phyloP scores from a whole-genome alignment of 1,284 basidiomycete genomes.

The Ceratobasidium sp. region DNA sequence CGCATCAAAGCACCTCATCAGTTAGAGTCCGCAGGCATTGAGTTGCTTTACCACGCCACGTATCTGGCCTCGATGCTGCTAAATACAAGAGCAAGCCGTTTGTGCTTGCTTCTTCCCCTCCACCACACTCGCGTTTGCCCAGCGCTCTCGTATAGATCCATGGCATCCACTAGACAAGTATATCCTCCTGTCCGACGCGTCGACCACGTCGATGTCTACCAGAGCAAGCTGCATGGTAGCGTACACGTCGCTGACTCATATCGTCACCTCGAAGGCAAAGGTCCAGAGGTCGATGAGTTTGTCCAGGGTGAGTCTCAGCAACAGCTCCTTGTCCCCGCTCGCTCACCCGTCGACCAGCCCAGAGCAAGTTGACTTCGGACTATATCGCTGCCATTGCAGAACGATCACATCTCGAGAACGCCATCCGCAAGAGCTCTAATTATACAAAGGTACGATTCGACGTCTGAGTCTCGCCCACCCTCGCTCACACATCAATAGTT shows the following conservation, averaged over 20 bases:
- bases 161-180: neutral
- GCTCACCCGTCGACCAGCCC: slow-evolving; percentile 49
- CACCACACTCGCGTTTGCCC: neutral
- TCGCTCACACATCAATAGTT: slow-evolving; percentile 55
- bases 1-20: too few relatives aligned
- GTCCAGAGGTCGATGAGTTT: slow-evolving; percentile 62
- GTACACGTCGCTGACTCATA: slow-evolving; percentile 76
- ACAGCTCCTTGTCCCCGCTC: neutral
- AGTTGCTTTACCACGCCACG: too few relatives aligned
- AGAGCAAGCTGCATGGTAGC: slow-evolving; percentile 65
- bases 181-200: slow-evolving; percentile 72
- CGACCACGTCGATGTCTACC: slow-evolving; percentile 71
- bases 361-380: slow-evolving; percentile 65
- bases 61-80: too few relatives aligned
- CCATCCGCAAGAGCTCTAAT: slow-evolving; percentile 68
- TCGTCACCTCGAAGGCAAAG: slow-evolving; percentile 70
- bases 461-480: neutral
- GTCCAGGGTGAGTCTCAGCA: slow-evolving; percentile 41
- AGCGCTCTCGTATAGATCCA: neutral
- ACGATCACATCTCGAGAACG: slow-evolving; percentile 62
- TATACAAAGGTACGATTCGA: slow-evolving; percentile 67
- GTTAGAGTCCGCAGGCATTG: too few relatives aligned
- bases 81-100: neutral
- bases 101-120: neutral
- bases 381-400: slow-evolving; percentile 70